Evolutionary conservation across 129 eudicot species (phyloP).

Genomic region (Tagetes erecta): DNA sequence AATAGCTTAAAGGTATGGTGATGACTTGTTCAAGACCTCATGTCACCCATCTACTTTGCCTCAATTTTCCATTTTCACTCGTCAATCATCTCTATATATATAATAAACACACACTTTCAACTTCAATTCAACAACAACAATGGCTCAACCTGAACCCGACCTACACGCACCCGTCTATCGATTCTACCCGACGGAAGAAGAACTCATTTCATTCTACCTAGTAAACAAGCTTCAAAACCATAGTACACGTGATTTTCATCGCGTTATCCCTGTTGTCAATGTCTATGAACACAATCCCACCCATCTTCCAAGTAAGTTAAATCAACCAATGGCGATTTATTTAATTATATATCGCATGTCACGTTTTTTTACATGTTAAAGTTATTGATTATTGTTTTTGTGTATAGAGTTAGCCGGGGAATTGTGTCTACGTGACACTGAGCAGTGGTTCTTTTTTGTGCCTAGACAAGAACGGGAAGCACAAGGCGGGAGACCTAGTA

Average conservation of each 20-base stretch:
- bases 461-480: constrained; percentile 78
- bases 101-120: not conserved
- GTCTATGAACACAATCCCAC: constrained; percentile 59
- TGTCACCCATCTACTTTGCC: not conserved
- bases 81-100: constrained; percentile 27
- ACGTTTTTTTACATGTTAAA: no score
- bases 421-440: constrained; percentile 55
- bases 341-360: not conserved
- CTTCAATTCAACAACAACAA: constrained; percentile 9
- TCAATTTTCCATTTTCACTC: constrained; percentile 44
- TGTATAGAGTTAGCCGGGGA: constrained; percentile 53
- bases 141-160: not conserved
- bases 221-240: constrained; percentile 45
- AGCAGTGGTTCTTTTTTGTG: constrained; percentile 86
- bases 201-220: constrained; percentile 67
- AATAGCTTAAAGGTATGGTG: constrained; percentile 16
- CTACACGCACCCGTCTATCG: constrained; percentile 25
- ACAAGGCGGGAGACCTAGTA: constrained; percentile 76
- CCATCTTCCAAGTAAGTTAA: constrained; percentile 54
- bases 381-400: not conserved
- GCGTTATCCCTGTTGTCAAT: constrained; percentile 61
- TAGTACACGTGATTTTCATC: constrained; percentile 25
- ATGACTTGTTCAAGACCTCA: constrained; percentile 42
- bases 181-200: constrained; percentile 89
- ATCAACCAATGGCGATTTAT: not conserved